Conservation (phyloP, 2,329 filamentous ascomycete genomes). For the Beauveria brongniartii region DNA sequence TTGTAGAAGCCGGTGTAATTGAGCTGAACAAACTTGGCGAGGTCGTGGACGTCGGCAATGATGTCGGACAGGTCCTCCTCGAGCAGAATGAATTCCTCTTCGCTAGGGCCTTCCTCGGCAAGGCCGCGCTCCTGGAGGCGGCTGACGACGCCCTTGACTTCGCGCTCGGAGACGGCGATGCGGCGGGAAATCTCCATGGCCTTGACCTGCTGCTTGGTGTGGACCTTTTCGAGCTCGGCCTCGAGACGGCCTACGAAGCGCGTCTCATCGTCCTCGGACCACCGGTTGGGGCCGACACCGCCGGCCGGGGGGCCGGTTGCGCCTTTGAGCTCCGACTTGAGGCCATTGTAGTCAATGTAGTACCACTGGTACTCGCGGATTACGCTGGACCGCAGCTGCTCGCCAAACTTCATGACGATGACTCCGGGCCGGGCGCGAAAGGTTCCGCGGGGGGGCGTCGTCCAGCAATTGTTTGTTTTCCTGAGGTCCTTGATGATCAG, state of each 20-base stretch:
- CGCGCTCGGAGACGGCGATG: conserved; percentile 79
- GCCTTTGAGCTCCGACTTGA: conserved; percentile 80
- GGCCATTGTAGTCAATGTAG: conserved; percentile 94
- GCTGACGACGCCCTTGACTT: conserved; percentile 80
- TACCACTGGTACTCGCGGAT: conserved; percentile 97
- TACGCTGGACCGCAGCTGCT: conserved; percentile 90
- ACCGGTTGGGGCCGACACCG: conserved; percentile 48
- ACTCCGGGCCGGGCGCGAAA: conserved; percentile 39
- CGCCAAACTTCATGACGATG: conserved; percentile 77
- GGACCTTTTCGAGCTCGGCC: conserved; percentile 91
- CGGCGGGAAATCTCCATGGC: conserved; percentile 89
- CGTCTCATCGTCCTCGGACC: conserved; percentile 88
- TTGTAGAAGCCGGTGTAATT: conserved; percentile 99
- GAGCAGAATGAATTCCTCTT: conserved; percentile 88
- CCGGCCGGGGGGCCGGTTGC: conserved; percentile 47
- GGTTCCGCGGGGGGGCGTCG: conserved; percentile 23
- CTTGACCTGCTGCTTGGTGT: conserved; percentile 95
- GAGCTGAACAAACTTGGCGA: conserved; percentile 95
- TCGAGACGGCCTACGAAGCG: conserved; percentile 82
- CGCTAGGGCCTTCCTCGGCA: conserved; percentile 55
- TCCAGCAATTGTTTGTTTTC: conserved; percentile 34
- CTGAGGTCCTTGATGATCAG: conserved; percentile 46
- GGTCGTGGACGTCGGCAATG: conserved; percentile 95
- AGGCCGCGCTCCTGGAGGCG: conserved; percentile 58
- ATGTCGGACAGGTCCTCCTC: conserved; percentile 96